These are phyloP conservation scores for Gomphus bonarii DNA, from an alignment of 1,284 basidiomycete genomes.

Conservation along the genomic window DNA sequence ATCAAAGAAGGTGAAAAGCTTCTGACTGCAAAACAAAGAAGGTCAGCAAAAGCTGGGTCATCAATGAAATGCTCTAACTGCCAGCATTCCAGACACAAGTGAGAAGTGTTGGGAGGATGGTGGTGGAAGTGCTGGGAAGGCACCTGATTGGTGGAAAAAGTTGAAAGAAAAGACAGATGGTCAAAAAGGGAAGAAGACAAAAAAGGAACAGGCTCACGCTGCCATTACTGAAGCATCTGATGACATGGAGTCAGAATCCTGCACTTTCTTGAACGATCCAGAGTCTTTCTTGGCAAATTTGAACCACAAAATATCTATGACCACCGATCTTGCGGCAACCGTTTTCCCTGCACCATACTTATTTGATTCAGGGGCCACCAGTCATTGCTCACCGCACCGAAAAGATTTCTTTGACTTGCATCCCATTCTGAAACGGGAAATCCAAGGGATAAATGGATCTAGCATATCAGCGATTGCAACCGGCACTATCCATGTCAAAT, in stretches of 20 bases:
- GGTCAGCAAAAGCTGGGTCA: background rate
- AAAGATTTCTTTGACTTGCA: background rate
- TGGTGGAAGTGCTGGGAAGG: background rate
- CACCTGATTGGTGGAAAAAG: background rate
- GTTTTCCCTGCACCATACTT: background rate
- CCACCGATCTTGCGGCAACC: background rate
- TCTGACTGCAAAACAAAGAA: background rate
- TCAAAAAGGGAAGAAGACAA: background rate
- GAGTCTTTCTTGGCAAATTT: background rate
- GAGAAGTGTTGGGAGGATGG: background rate
- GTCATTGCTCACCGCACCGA: background rate
- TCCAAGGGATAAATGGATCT: conserved; percentile 25
- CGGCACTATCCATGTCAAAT: conserved; percentile 20
- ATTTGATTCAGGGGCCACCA: background rate
- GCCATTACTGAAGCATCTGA: background rate
- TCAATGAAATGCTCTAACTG: background rate
- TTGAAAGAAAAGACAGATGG: background rate
- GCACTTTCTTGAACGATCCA: background rate
- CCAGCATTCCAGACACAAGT: background rate
- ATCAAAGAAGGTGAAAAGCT: background rate
- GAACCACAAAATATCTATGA: background rate
- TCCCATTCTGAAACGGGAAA: background rate
- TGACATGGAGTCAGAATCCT: background rate
- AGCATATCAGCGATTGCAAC: conserved; percentile 21
- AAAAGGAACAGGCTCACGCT: background rate